Conservation (phyloP, 768 basidiomycete genomes). For the Austroboletus eburneus region DNA sequence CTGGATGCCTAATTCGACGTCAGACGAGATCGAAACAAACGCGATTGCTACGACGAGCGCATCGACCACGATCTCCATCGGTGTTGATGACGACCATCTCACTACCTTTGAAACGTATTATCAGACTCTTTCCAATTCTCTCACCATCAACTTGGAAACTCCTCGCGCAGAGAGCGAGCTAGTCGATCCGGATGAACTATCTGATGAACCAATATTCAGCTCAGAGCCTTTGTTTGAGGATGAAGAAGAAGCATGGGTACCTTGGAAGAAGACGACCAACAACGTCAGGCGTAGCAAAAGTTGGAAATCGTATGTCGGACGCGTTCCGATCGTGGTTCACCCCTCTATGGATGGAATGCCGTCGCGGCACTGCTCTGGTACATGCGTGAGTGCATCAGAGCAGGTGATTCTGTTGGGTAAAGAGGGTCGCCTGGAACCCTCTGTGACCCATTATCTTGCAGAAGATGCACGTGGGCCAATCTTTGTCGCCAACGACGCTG, state of each 20-base stretch:
- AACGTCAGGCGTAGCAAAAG: too few relatives aligned
- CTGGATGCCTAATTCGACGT: slow-evolving; percentile 7
- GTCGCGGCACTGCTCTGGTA: background rate
- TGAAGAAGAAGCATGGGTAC: slow-evolving; percentile 19
- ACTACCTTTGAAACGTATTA: slow-evolving; percentile 14
- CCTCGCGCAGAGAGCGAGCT: background rate
- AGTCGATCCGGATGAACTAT: slow-evolving; percentile 7
- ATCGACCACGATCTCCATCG: slow-evolving; percentile 4
- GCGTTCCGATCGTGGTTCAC: slow-evolving; percentile 1
- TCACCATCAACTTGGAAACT: background rate
- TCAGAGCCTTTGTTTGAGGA: slow-evolving; percentile 4
- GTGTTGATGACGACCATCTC: slow-evolving; percentile 1
- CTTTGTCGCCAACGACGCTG: slow-evolving; percentile 11
- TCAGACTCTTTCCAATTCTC: slow-evolving; percentile 6
- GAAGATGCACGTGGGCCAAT: slow-evolving; percentile 12
- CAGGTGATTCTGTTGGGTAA: slow-evolving; percentile 6
- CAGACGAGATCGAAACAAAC: slow-evolving; percentile 2
- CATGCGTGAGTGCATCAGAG: background rate
- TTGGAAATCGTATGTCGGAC: background rate
- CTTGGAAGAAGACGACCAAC: slow-evolving; percentile 5
- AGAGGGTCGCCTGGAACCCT: background rate
- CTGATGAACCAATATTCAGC: background rate
- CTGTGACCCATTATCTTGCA: slow-evolving; percentile 17
- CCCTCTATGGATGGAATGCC: background rate
- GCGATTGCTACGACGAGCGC: slow-evolving; percentile 8